Conservation (phyloP, 202 grass and related monocot genomes). For the Carex sylvatica region DNA sequence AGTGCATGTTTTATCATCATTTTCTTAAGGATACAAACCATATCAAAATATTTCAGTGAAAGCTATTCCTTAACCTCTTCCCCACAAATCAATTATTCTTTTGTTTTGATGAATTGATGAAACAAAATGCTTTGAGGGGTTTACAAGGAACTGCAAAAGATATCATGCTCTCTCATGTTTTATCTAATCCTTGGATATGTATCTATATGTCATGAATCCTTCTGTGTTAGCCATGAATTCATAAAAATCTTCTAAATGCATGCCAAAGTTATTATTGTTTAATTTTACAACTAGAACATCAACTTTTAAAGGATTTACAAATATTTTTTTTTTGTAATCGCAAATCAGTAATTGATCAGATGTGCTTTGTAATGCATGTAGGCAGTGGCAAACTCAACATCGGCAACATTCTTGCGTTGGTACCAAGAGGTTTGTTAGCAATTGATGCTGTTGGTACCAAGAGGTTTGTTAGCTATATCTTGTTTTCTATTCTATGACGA, state of each 20-base stretch:
- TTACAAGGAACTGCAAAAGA: neutral
- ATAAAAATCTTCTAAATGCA: neutral
- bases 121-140: neutral
- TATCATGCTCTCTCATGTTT: neutral
- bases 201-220: neutral
- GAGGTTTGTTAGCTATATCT: constrained; percentile 41
- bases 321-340: neutral
- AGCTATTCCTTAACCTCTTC: neutral
- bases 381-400: constrained; percentile 98
- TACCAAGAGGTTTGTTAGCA: constrained; percentile 70
- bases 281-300: neutral
- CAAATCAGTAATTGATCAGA: neutral
- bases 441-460: constrained; percentile 97
- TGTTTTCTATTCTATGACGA: neutral
- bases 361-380: constrained; percentile 28
- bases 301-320: neutral
- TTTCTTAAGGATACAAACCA: neutral
- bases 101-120: neutral
- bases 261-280: neutral
- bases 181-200: neutral
- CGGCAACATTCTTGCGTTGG: constrained; percentile 97
- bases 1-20: neutral
- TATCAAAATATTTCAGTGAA: neutral
- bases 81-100: neutral
- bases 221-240: neutral